These are phyloP conservation scores for Penicillium bovifimosum DNA, from an alignment of 495 filamentous ascomycete genomes.

Conservation along the genomic window DNA sequence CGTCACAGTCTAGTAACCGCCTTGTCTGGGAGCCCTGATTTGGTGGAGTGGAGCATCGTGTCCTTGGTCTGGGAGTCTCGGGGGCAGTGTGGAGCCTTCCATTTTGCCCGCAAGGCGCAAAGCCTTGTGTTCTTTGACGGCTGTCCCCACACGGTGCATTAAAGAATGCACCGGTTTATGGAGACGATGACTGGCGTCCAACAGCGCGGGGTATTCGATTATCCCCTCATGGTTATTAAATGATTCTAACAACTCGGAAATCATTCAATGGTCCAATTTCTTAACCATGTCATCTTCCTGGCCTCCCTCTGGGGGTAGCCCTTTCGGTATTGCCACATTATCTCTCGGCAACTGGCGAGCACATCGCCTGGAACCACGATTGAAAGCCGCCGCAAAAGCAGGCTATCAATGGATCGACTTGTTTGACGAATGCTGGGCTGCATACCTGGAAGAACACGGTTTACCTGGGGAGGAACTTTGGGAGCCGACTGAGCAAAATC, in stretches of 20 bases:
- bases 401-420: constrained; percentile 33
- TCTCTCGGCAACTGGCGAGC: constrained; percentile 29
- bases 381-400: constrained; percentile 27
- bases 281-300: constrained; percentile 12
- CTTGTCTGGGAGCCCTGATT: too few species aligned
- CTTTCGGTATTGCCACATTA: constrained; percentile 28
- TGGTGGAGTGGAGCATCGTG: too few species aligned
- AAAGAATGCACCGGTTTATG: constrained; percentile 6
- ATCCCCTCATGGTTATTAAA: constrained; percentile 5
- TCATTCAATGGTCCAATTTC: background rate
- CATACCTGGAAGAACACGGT: constrained; percentile 26
- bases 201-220: constrained; percentile 12
- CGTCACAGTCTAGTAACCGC: too few species aligned
- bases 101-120: too few species aligned
- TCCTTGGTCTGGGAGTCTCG: too few species aligned
- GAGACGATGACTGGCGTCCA: constrained; percentile 4
- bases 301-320: constrained; percentile 13
- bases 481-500: constrained; percentile 26
- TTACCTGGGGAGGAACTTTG: constrained; percentile 23
- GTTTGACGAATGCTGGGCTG: constrained; percentile 37
- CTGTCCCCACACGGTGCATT: too few species aligned
- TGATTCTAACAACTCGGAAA: background rate
- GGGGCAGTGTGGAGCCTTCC: too few species aligned
- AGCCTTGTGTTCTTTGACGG: too few species aligned
- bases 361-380: constrained; percentile 23